Evolutionary conservation across 1,284 basidiomycete genomes (phyloP).

Genomic region (Earliella scabrosa): DNA sequence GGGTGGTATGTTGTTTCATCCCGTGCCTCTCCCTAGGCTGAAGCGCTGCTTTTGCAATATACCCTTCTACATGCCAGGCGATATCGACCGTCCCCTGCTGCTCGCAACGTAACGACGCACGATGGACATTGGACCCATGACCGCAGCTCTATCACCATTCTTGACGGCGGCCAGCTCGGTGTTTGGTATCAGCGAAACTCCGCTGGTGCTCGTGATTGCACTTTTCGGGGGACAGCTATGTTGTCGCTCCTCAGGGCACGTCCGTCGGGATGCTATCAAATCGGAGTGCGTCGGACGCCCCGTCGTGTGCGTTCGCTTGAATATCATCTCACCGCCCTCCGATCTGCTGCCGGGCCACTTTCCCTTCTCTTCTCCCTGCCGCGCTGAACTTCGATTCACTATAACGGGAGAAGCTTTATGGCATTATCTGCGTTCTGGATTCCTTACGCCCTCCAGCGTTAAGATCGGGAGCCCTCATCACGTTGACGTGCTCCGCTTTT

Average conservation of each 20-base stretch:
- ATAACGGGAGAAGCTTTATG: not conserved
- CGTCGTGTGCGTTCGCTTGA: not conserved
- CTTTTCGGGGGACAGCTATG: not conserved
- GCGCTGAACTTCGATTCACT: not conserved
- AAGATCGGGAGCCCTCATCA: not conserved
- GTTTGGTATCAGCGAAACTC: not conserved
- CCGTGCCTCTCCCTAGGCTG: too few relatives aligned
- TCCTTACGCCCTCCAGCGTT: not conserved
- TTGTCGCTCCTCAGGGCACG: not conserved
- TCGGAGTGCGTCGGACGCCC: not conserved
- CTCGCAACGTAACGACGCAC: too few relatives aligned
- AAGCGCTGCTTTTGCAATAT: too few relatives aligned
- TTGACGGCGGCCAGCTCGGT: not conserved
- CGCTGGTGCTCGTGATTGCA: not conserved
- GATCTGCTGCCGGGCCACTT: not conserved
- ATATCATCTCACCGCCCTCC: not conserved
- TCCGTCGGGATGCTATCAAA: not conserved
- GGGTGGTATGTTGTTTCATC: too few relatives aligned
- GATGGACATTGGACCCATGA: too few relatives aligned
- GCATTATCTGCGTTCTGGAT: not conserved
- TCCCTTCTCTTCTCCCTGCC: not conserved
- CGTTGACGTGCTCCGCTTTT: conserved; percentile 1
- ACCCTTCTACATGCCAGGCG: too few relatives aligned
- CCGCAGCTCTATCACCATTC: not conserved
- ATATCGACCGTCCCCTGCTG: too few relatives aligned